Evolutionary conservation across 805 yeast species (phyloP), one percentile per base, ranked within the genome.

Genomic region (Spathaspora sp.): DNA sequence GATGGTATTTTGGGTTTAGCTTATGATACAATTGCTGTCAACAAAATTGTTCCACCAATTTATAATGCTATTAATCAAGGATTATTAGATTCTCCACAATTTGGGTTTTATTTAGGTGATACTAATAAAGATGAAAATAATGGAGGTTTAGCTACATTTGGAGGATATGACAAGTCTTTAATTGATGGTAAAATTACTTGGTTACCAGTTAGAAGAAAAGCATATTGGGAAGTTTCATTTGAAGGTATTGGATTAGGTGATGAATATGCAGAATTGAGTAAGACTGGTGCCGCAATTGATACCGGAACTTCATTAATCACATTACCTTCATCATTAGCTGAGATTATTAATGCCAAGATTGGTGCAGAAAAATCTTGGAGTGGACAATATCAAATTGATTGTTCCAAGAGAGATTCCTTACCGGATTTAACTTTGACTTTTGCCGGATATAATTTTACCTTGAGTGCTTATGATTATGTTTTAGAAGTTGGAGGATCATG

Each of bases 131-230:
- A 81, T 57, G 85, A 81, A 58, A 78, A 78, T 49, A 79, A 80
- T 52, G 97, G 97, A 48, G 98, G 99, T 63, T 82, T 86, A 60
- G 97, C 94, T 59, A 89, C 97, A 31, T 89, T 94, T 66, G 99
- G 99, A 69, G 99, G 99, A 60, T 77, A 86, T 59, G 97, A 93
- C 66, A 79, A 84, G 60, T 68, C 85, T 55, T 81, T 84, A 67
- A 90, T 76, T 71, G 72, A 76, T 47, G 99, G 99, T 59, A 83
- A 93, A 60, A 80, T 94, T 64, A 88, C 93, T 49, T 91, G 96
- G 91, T 81, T 94, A 73, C 99, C 99, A 53, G 96, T 94, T 56
- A 90, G 99, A 79, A 89, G 99, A 81, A 91, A 92, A 85, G 99
- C 98, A 32, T 94, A 94, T 82, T 94, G 99, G 99, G 99, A 94